Percentiles rank a stretch among this genome's conserved stretches.
Conservation (phyloP, 768 basidiomycete species). For the Trichaptum fuscoviolaceum region DNA sequence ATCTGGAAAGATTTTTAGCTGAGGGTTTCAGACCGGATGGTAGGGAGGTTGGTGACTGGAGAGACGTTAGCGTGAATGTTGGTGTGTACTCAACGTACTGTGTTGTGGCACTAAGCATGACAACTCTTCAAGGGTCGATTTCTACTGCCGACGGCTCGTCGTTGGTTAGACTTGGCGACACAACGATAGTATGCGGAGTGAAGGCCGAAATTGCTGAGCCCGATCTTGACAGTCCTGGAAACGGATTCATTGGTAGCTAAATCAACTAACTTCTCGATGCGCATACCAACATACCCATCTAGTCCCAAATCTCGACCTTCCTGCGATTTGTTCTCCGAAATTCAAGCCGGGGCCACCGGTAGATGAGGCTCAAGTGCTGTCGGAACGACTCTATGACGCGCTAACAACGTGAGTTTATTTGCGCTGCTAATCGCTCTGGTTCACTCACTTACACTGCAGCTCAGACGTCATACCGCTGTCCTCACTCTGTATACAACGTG, state of each 20-base stretch:
- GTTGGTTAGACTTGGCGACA: slow-evolving; percentile 84
- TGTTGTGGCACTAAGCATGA: slow-evolving; percentile 5
- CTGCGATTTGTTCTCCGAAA: slow-evolving; percentile 86
- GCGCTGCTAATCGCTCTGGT: not conserved
- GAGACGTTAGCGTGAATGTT: slow-evolving; percentile 72
- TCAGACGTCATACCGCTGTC: slow-evolving; percentile 58
- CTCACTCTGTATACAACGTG: slow-evolving; percentile 74
- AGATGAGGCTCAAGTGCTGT: slow-evolving; percentile 91
- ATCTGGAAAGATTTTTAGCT: slow-evolving; percentile 80
- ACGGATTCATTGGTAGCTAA: slow-evolving; percentile 75
- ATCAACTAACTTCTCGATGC: not conserved
- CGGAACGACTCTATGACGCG: slow-evolving; percentile 73
- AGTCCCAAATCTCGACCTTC: slow-evolving; percentile 96
- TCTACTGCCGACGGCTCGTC: slow-evolving; percentile 92
- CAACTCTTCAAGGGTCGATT: slow-evolving; percentile 64
- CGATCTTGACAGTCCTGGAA: slow-evolving; percentile 63
- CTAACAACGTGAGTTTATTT: slow-evolving; percentile 56
- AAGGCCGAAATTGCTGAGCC: slow-evolving; percentile 95
- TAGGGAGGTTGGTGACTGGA: slow-evolving; percentile 59
- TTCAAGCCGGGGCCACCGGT: slow-evolving; percentile 95
- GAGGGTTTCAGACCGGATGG: slow-evolving; percentile 83
- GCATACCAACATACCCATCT: not conserved
- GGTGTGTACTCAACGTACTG: slow-evolving; percentile 45
- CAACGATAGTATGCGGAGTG: slow-evolving; percentile 94
- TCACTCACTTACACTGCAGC: slow-evolving; percentile 32